A percentile compares a stretch with the other conserved stretches of the same genome.
Conservation (phyloP, 257 asterid genomes). For the Avicennia marina region DNA sequence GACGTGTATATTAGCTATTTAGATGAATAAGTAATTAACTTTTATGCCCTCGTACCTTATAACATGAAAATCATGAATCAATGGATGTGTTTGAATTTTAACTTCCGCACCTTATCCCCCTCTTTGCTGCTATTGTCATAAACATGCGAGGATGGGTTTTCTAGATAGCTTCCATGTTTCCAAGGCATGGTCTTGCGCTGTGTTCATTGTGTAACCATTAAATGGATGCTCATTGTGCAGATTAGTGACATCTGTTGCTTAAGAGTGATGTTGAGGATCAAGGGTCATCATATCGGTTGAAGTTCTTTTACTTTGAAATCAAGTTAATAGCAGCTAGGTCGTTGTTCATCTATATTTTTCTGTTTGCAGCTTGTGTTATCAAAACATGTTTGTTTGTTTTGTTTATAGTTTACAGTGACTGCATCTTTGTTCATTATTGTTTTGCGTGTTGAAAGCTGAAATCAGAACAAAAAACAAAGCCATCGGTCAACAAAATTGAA, state of each 20-base stretch:
- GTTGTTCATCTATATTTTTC: too few relatives aligned
- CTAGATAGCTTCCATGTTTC: neutral
- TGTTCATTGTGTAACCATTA: neutral
- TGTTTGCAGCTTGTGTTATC: too few relatives aligned
- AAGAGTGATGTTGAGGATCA: too few relatives aligned
- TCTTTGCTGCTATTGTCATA: neutral
- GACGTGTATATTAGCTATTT: conserved; percentile 37
- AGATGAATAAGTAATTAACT: conserved; percentile 16
- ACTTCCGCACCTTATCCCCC: neutral
- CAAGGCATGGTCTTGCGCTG: neutral
- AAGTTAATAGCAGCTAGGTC: too few relatives aligned
- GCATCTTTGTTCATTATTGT: too few relatives aligned
- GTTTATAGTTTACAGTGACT: too few relatives aligned
- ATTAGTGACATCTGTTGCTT: neutral
- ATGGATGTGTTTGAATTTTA: neutral
- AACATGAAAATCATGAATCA: conserved; percentile 9
- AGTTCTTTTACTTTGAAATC: too few relatives aligned
- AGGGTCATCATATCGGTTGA: too few relatives aligned
- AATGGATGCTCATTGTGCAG: neutral
- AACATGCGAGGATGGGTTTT: conserved; percentile 8
- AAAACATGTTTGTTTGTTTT: too few relatives aligned
- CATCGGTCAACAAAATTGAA: too few relatives aligned
- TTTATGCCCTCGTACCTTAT: conserved; percentile 18
- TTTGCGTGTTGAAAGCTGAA: too few relatives aligned
- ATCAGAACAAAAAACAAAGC: too few relatives aligned